Base-by-base conservation (phyloP, 768 basidiomycete species). In the Nidularia pulvinata region DNA sequence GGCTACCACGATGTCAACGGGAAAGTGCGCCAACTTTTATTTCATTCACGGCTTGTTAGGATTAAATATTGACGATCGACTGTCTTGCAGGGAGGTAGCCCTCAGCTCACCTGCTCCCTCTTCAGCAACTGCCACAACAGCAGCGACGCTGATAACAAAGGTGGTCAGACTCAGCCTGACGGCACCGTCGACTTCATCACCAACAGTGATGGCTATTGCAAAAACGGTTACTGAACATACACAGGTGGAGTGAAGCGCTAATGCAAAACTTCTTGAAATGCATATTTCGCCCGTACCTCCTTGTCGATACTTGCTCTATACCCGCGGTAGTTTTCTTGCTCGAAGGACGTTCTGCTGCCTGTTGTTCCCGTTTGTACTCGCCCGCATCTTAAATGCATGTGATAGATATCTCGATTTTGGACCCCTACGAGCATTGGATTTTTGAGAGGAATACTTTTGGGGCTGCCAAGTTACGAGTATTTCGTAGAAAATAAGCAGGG, bases 1-100 rank as follows among this genome's bases (percentile, higher is more conserved):
- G 72, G 65, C 2, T 72, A 70, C 57, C 65, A 69, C 55, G 71
- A 74, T 50, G 65, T 68, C 22, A 71, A 74, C 51, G 72, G 66
- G 33, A 71, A 71, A 60, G 70, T 71, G 42, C 33, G 59, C 50
- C 25, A 45, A n/a, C 42, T 5, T 46, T 44, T 53, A 33, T 33
- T 13, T 43, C 9, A 47, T 36, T 7, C 49, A n/a, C 7, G 22
- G 35, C 33, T 48, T 4, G 33, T 39, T 52, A 10, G n/a, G 7
- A 13, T 33, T 33, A 11, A 30, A 30, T 30, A 22, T 32, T 22
- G 14, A 46, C 14, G 19, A 7, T 46, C n/a, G 3, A 4, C 19
- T 19, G 19, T 19, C 49, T 51, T 14, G 7, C 48, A 74, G 69
- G 63, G 63, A 34, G 69, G 69, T 39, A 72, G 69, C 60, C 62